phyloP scores from a whole-genome alignment of 108 stramenopile species.

The Skeletonema grethae region DNA sequence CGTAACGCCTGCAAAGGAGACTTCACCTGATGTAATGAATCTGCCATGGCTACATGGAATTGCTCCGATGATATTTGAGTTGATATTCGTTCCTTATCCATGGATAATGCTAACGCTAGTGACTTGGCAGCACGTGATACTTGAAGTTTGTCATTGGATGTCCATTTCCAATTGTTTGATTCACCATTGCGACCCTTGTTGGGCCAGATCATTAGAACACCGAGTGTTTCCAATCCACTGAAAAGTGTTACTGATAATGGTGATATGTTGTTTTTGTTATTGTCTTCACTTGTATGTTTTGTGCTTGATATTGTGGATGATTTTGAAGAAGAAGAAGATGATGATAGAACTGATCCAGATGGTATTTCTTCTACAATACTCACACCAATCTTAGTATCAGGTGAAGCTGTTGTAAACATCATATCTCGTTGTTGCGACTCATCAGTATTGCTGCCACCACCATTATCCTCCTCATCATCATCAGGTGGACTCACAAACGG shows the following conservation, averaged over 20 bases:
- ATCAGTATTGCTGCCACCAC: neutral
- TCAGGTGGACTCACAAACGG: slow-evolving; percentile 36
- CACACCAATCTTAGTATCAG: slow-evolving; percentile 43
- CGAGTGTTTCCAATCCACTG: slow-evolving; percentile 79
- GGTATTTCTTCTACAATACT: slow-evolving; percentile 48
- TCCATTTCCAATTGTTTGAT: slow-evolving; percentile 53
- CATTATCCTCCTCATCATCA: neutral
- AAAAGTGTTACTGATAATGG: slow-evolving; percentile 81
- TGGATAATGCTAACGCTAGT: slow-evolving; percentile 76
- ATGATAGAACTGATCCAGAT: slow-evolving; percentile 7
- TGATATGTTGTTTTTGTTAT: neutral
- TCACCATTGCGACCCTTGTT: slow-evolving; percentile 11
- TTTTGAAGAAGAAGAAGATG: slow-evolving; percentile 2
- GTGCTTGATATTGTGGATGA: neutral
- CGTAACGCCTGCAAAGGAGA: slow-evolving; percentile 86
- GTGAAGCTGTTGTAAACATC: slow-evolving; percentile 15
- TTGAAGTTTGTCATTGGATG: slow-evolving; percentile 63
- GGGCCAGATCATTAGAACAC: slow-evolving; percentile 44
- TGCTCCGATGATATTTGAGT: slow-evolving; percentile 54
- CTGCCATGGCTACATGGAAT: slow-evolving; percentile 63
- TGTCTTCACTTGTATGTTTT: neutral
- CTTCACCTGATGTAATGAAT: slow-evolving; percentile 88
- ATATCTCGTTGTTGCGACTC: slow-evolving; percentile 1
- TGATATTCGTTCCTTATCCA: slow-evolving; percentile 70
- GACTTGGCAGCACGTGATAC: slow-evolving; percentile 74